Evolutionary conservation across 1,284 basidiomycete species (phyloP).

Genomic region (Puccinia polysora): DNA sequence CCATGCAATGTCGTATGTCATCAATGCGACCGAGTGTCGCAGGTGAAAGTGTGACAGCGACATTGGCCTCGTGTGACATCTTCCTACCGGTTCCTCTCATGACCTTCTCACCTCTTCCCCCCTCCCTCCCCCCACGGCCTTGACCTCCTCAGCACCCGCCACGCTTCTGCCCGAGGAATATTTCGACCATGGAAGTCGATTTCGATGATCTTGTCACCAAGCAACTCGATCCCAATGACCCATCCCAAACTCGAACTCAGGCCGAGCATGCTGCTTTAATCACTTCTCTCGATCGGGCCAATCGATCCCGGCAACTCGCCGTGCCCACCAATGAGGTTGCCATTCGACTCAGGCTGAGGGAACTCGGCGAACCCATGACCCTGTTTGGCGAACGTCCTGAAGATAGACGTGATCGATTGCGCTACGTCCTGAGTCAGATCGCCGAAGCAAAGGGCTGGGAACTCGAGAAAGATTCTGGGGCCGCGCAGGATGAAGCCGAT

Average conservation of each 20-base stretch:
- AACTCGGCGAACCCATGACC: slow-evolving; percentile 92
- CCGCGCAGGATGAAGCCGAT: slow-evolving; percentile 40
- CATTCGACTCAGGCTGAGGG: slow-evolving; percentile 79
- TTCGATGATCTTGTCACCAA: slow-evolving; percentile 38
- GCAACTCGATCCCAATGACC: slow-evolving; percentile 36
- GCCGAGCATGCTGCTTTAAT: slow-evolving; percentile 39
- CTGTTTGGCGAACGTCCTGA: slow-evolving; percentile 81
- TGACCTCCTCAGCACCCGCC: no score
- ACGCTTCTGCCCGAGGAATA: no score
- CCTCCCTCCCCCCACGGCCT: no score
- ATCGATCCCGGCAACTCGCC: slow-evolving; percentile 75
- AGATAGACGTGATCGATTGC: slow-evolving; percentile 79
- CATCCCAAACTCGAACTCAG: slow-evolving; percentile 24
- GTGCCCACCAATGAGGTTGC: slow-evolving; percentile 94
- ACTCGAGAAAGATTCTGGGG: slow-evolving; percentile 43
- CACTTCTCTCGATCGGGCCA: slow-evolving; percentile 27
- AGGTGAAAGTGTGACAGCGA: no score
- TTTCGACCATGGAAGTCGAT: slow-evolving; percentile 43
- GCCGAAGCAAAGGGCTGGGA: slow-evolving; percentile 61
- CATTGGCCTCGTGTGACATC: no score
- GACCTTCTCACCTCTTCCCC: no score
- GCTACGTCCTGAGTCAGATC: slow-evolving; percentile 84
- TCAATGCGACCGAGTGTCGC: no score
- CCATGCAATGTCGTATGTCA: no score
- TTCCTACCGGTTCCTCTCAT: no score